Conservation (phyloP, 2,329 filamentous ascomycete genomes). For the Ascocoryne sarcoides region DNA sequence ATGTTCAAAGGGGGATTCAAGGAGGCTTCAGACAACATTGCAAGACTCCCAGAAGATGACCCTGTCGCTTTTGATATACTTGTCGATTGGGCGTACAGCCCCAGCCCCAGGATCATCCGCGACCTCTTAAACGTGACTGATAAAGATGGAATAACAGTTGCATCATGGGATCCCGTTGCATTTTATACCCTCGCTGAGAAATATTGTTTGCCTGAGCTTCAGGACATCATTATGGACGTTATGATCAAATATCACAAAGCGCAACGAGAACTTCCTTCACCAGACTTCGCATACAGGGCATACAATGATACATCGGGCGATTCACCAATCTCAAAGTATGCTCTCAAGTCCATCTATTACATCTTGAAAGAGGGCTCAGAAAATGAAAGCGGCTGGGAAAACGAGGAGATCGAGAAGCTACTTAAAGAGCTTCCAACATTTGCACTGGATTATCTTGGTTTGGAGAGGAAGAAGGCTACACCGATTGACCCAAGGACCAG, state of each 20-base stretch:
- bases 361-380: not conserved
- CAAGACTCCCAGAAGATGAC: conserved; percentile 5
- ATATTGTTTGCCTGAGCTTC: conserved; percentile 5
- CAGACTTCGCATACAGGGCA: not conserved
- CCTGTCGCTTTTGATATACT: conserved; percentile 5
- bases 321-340: not conserved
- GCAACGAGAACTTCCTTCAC: conserved; percentile 3
- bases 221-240: conserved; percentile 4
- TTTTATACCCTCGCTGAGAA: conserved; percentile 7
- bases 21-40: not conserved
- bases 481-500: not conserved
- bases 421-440: conserved; percentile 1
- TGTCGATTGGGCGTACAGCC: conserved; percentile 4
- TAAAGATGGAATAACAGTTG: not conserved
- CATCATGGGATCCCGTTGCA: conserved; percentile 5
- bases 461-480: not conserved
- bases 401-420: not conserved
- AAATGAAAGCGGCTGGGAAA: not conserved
- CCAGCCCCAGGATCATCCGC: not conserved
- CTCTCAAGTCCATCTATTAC: not conserved
- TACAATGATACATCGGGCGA: not conserved
- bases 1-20: conserved; percentile 7
- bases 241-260: conserved; percentile 3
- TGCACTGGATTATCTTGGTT: conserved; percentile 1
- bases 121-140: not conserved